phyloP scores from a whole-genome alignment of 352 stramenopile genomes.

The Globisporangium viniferum region DNA sequence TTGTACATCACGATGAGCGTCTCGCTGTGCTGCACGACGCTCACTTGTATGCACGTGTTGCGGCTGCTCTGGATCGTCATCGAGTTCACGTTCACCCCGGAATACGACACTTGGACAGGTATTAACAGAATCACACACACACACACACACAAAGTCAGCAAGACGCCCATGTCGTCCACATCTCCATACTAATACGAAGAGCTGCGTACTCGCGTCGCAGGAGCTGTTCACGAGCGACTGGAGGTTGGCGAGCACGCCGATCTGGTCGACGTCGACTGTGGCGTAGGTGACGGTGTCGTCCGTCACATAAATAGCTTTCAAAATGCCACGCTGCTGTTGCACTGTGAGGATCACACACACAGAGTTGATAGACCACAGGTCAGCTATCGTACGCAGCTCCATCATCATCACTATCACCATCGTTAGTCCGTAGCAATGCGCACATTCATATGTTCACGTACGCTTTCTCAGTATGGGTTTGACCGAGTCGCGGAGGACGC shows the following conservation, averaged over 20 bases:
- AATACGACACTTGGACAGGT: constrained; percentile 69
- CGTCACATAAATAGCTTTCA: constrained; percentile 88
- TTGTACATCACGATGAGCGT: constrained; percentile 88
- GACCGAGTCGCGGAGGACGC: constrained; percentile 78
- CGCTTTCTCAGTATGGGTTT: constrained; percentile 83
- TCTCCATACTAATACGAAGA: too few species aligned
- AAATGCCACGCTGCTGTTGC: constrained; percentile 84
- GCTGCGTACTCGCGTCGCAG: constrained; percentile 78
- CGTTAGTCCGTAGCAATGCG: not conserved
- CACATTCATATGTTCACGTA: constrained; percentile 22
- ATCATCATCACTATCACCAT: too few species aligned
- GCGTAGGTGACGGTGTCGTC: constrained; percentile 79
- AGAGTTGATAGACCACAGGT: not conserved
- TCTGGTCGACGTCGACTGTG: constrained; percentile 87
- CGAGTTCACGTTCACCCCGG: constrained; percentile 69
- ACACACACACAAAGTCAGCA: not conserved
- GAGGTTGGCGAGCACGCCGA: constrained; percentile 89
- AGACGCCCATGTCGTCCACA: not conserved
- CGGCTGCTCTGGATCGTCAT: constrained; percentile 87
- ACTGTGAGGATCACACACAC: constrained; percentile 34
- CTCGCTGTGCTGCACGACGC: constrained; percentile 71
- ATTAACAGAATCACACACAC: not conserved
- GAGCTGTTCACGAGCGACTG: constrained; percentile 84
- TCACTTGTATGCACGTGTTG: constrained; percentile 86
- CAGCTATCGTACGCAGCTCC: not conserved